Evolutionary conservation across 768 basidiomycete genomes (phyloP).

Genomic region (Pisolithus tinctorius): DNA sequence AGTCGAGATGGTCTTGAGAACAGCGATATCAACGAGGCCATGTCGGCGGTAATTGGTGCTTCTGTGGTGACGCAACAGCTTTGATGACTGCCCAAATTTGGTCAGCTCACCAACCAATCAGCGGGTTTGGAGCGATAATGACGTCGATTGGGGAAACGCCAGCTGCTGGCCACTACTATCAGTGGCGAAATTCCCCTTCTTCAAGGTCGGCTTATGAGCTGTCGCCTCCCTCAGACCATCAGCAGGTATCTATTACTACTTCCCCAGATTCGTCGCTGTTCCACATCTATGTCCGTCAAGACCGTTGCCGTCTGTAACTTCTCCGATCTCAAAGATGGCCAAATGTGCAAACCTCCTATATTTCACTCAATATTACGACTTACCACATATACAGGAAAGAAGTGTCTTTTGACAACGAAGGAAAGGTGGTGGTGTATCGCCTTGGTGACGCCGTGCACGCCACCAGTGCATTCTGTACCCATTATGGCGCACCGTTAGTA

Average conservation of each 20-base stretch:
- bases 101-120: too few species aligned
- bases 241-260: background rate
- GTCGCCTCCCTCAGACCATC: background rate
- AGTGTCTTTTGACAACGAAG: conserved; percentile 66
- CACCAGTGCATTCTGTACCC: conserved; percentile 82
- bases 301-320: conserved; percentile 44
- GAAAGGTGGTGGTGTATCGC: conserved; percentile 72
- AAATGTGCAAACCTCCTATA: conserved; percentile 35
- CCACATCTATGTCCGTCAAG: conserved; percentile 27
- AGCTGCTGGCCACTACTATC: too few species aligned
- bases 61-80: background rate
- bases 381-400: conserved; percentile 54
- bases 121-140: too few species aligned
- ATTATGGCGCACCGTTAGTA: conserved; percentile 83
- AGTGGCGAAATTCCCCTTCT: too few species aligned
- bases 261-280: background rate
- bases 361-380: background rate
- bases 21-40: background rate
- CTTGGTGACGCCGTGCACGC: conserved; percentile 71
- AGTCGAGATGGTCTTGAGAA: background rate
- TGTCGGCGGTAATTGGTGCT: background rate
- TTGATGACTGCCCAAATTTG: background rate
- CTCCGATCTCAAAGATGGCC: conserved; percentile 45
- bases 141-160: too few species aligned
- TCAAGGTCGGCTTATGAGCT: background rate